These are phyloP conservation scores for Pseudogymnoascus destructans DNA, from an alignment of 2,329 filamentous ascomycete species.

Conservation along the genomic window DNA sequence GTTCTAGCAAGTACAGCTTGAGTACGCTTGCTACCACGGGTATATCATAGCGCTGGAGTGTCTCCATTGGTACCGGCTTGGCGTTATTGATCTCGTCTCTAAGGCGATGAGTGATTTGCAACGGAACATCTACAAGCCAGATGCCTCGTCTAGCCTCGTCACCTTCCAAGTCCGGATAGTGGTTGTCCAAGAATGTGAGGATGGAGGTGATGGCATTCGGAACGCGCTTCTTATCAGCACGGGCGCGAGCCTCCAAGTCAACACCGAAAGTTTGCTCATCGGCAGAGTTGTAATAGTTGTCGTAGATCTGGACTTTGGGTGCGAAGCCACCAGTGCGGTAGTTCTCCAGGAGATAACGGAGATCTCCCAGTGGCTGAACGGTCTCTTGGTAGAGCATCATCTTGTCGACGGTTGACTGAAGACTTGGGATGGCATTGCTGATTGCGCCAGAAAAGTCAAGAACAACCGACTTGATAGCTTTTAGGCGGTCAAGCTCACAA, in stretches of 20 bases:
- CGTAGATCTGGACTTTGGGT: constrained; percentile 82
- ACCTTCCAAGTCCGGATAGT: constrained; percentile 94
- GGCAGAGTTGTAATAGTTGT: constrained; percentile 98
- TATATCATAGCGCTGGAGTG: constrained; percentile 80
- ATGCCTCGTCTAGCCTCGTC: constrained; percentile 86
- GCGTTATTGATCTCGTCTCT: constrained; percentile 77
- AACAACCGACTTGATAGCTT: constrained; percentile 96
- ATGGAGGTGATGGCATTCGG: constrained; percentile 86
- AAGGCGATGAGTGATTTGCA: constrained; percentile 73
- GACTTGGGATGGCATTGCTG: constrained; percentile 91
- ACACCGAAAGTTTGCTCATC: constrained; percentile 97
- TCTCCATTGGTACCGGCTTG: constrained; percentile 60
- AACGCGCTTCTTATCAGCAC: constrained; percentile 90
- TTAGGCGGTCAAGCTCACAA: constrained; percentile 88
- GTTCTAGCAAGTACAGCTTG: constrained; percentile 87
- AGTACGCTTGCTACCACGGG: constrained; percentile 85
- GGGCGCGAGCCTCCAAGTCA: constrained; percentile 86
- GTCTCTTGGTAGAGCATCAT: constrained; percentile 99
- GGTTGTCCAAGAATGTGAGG: constrained; percentile 86
- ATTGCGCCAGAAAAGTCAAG: constrained; percentile 95
- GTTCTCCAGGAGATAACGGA: constrained; percentile 90
- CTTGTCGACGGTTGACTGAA: constrained; percentile 92
- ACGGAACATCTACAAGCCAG: constrained; percentile 86
- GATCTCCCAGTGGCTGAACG: constrained; percentile 80
- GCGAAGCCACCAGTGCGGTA: constrained; percentile 91